These are phyloP conservation scores for Clarireedia homoeocarpa DNA, from an alignment of 2,329 filamentous ascomycete species.

Conservation along the genomic window DNA sequence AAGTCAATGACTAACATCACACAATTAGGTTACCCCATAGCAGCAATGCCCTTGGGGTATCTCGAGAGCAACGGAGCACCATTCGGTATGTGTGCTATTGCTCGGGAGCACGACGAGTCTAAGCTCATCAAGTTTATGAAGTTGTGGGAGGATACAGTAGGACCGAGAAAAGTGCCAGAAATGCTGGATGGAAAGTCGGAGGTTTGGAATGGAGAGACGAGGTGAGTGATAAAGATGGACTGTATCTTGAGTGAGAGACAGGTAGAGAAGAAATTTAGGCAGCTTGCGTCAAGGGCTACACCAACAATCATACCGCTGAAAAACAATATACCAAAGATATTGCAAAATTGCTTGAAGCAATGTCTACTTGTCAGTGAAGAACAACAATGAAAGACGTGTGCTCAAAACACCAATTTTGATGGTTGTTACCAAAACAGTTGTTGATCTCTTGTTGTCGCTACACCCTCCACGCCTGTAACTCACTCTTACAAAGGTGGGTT, in stretches of 20 bases:
- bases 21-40: conserved; percentile 1
- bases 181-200: background rate
- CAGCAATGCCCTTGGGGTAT: conserved; percentile 1
- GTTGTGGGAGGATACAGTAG: conserved; percentile 2
- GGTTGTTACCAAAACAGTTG: too few relatives aligned
- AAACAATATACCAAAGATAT: too few relatives aligned
- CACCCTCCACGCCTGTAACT: too few relatives aligned
- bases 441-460: too few relatives aligned
- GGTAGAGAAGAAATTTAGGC: background rate
- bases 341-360: too few relatives aligned
- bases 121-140: background rate
- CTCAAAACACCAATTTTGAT: too few relatives aligned
- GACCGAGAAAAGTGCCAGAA: background rate
- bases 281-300: too few relatives aligned
- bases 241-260: background rate
- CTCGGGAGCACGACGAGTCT: background rate
- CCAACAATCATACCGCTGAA: too few relatives aligned
- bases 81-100: background rate
- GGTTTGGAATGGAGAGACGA: background rate
- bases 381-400: too few relatives aligned
- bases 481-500: too few relatives aligned
- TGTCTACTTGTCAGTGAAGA: too few relatives aligned
- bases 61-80: conserved; percentile 4
- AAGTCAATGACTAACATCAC: background rate
- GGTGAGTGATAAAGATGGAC: too few relatives aligned